Evolutionary conservation across 2,329 filamentous ascomycete genomes (phyloP), one percentile per base, ranked within the genome.

Genomic region (Blastomyces emzantsi): DNA sequence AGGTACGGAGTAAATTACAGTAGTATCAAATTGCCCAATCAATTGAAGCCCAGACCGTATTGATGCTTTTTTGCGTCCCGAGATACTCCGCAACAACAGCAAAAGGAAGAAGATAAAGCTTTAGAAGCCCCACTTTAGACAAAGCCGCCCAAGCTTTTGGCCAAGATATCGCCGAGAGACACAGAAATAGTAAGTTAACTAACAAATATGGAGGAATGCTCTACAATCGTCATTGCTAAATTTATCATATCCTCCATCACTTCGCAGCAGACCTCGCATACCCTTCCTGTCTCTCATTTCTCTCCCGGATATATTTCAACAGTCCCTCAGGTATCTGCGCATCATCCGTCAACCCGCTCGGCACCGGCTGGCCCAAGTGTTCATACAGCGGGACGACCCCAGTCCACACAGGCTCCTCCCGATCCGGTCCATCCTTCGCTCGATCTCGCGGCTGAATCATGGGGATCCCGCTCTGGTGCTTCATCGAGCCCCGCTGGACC

Each of bases 401-500:
- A 0, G 82, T 83, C 84, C 83, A 87, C 15, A 83, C 79, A 56
- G 73, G 77, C 41, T 76, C 73, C 2, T 77, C 78, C 25, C 85
- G 70, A 30, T 82, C 79, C 7, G 70, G 69, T 43, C 74, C 71
- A 33, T 77, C 75, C 47, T 78, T 77, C 72, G 86, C 84, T 68
- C 82, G 82, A 65, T 77, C 79, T 63, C 85, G 82, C 69, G 85
- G 83, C 22, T 79, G 80, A 1, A 89, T 86, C 52, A 80, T 80
- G 45, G 61, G 43, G 25, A 57, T 60, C 0, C 89, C 90, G 22
- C 80, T 78, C 5, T 89, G 80, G 51, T 89, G 78, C 81, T 95
- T 95, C 33, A 87, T 88, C 69, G 87, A 91, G 3, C 88, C 90
- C 55, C 83, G 85, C 17, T 82, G 79, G 64, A 94, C 83, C 54